Evolutionary conservation across 75 land plant genomes (phyloP).

Genomic region (Pinus taeda): DNA sequence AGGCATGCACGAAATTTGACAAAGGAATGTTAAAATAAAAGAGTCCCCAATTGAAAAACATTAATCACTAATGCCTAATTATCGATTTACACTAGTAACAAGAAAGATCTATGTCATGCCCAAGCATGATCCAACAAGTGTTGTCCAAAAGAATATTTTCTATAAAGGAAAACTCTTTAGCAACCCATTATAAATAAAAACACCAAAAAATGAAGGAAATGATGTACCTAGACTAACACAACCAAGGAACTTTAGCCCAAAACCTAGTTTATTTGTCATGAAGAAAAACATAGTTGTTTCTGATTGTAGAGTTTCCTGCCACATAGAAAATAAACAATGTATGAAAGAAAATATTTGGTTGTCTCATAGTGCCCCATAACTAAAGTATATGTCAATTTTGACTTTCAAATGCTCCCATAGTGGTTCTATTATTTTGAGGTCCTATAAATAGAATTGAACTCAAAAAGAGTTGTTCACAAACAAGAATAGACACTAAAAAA

Average conservation of each 20-base stretch:
- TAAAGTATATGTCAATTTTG: constrained; percentile 39
- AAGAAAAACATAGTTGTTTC: constrained; percentile 97
- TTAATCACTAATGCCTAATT: constrained; percentile 84
- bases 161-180: constrained; percentile 68
- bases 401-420: constrained; percentile 40
- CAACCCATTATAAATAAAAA: constrained; percentile 78
- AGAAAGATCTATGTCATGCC: constrained; percentile 91
- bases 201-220: constrained; percentile 84
- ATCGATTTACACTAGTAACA: constrained; percentile 76
- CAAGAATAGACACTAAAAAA: constrained; percentile 83
- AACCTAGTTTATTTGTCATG: constrained; percentile 88
- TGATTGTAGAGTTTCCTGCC: constrained; percentile 95
- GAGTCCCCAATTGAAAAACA: constrained; percentile 95
- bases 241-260: constrained; percentile 91
- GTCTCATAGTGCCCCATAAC: constrained; percentile 77
- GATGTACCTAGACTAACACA: constrained; percentile 93
- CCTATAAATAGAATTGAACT: constrained; percentile 10
- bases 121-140: constrained; percentile 67
- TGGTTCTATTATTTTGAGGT: too few species aligned
- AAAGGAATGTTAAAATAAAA: constrained; percentile 76
- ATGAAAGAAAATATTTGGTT: constrained; percentile 87
- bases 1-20: too few species aligned
- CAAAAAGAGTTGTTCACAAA: constrained; percentile 51
- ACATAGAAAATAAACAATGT: constrained; percentile 85
- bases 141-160: constrained; percentile 79